Percentiles rank a stretch among this genome's conserved stretches.
phyloP scores from a whole-genome alignment of 805 yeast species.

The Starmerella sp. region DNA sequence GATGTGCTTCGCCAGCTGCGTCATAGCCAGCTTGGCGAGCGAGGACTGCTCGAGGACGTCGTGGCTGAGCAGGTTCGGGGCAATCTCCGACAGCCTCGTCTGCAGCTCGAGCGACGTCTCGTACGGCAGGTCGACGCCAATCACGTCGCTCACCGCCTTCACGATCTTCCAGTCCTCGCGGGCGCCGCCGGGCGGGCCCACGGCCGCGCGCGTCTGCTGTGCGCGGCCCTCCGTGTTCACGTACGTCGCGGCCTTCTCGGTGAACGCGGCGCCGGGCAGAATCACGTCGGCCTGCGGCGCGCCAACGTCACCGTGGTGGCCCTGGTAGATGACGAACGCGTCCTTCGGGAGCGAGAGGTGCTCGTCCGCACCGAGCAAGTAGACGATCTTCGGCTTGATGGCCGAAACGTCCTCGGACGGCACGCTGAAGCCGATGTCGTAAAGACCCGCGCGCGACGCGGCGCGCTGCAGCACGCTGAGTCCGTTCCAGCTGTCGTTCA shows the following conservation, averaged over 20 bases:
- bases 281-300: slow-evolving; percentile 82
- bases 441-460: slow-evolving; percentile 79
- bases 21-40: slow-evolving; percentile 41
- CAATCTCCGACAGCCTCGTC: slow-evolving; percentile 58
- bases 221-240: slow-evolving; percentile 87
- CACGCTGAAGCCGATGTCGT: slow-evolving; percentile 68
- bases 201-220: slow-evolving; percentile 75
- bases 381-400: slow-evolving; percentile 58
- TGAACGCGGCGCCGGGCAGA: slow-evolving; percentile 79
- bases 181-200: slow-evolving; percentile 77
- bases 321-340: slow-evolving; percentile 81
- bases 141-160: slow-evolving; percentile 70
- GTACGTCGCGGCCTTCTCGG: slow-evolving; percentile 74
- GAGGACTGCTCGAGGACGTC: slow-evolving; percentile 64
- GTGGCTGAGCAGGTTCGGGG: slow-evolving; percentile 69
- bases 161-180: slow-evolving; percentile 87
- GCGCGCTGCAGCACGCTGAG: slow-evolving; percentile 69
- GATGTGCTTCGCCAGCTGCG: slow-evolving; percentile 30
- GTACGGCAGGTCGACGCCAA: slow-evolving; percentile 61
- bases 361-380: slow-evolving; percentile 79
- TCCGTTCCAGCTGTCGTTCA: slow-evolving; percentile 71
- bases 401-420: slow-evolving; percentile 36
- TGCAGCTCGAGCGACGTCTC: slow-evolving; percentile 61
- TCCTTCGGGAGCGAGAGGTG: slow-evolving; percentile 64
- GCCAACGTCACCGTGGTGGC: slow-evolving; percentile 85